A percentile compares a stretch with the other conserved stretches of the same genome.
phyloP scores from a whole-genome alignment of 1,139 yeast genomes.

The Ogataea hybrid region DNA sequence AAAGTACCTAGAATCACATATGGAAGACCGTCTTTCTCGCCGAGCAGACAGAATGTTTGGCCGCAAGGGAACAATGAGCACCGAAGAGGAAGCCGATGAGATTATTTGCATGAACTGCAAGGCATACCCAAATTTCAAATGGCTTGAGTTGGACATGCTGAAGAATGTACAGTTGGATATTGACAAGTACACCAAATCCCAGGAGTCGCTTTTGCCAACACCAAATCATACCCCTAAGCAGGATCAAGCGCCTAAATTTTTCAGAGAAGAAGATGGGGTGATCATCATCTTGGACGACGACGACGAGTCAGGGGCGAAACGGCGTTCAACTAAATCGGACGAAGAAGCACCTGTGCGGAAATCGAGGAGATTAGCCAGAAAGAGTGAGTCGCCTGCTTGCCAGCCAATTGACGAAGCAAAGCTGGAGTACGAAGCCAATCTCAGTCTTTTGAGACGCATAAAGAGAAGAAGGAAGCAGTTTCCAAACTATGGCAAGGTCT shows the following conservation, averaged over 20 bases:
- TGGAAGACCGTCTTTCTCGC: slow-evolving; percentile 5
- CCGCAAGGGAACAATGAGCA: slow-evolving; percentile 7
- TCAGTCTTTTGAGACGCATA: slow-evolving; percentile 16
- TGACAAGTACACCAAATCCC: slow-evolving; percentile 1
- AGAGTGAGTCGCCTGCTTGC: slow-evolving; percentile 5
- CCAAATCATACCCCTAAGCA: slow-evolving; percentile 24
- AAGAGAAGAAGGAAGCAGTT: slow-evolving; percentile 21
- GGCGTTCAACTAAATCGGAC: slow-evolving; percentile 6
- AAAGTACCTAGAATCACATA: slow-evolving; percentile 3
- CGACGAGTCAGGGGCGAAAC: slow-evolving; percentile 18
- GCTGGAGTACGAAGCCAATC: slow-evolving; percentile 6
- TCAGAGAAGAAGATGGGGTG: slow-evolving; percentile 26
- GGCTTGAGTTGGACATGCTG: slow-evolving; percentile 31
- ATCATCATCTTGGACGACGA: slow-evolving; percentile 14
- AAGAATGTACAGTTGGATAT: slow-evolving; percentile 15
- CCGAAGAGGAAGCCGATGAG: slow-evolving; percentile 27
- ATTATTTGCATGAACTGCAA: slow-evolving; percentile 32
- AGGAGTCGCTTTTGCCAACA: slow-evolving; percentile 22
- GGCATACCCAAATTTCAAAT: slow-evolving; percentile 32
- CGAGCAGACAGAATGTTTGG: slow-evolving; percentile 10
- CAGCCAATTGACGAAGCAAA: slow-evolving; percentile 2
- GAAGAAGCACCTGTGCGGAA: slow-evolving; percentile 12
- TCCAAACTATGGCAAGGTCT: slow-evolving; percentile 22
- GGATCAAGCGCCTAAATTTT: slow-evolving; percentile 12
- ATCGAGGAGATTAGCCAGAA: slow-evolving; percentile 18